These are phyloP conservation scores for Funneliformis geosporum DNA, from an alignment of 192 early-diverging fungal genomes.

Conservation along the genomic window DNA sequence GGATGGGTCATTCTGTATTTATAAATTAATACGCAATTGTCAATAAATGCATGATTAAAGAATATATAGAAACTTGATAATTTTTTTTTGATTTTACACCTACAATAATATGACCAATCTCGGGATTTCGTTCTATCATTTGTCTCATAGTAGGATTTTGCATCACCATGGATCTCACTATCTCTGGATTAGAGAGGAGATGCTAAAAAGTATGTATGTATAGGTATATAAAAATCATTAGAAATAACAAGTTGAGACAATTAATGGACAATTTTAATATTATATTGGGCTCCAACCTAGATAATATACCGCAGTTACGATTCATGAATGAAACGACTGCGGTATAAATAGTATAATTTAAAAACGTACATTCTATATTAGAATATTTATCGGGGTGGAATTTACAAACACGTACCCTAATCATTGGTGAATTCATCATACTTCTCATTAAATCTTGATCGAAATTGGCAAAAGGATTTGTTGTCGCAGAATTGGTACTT, in stretches of 20 bases:
- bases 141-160: conserved; percentile 58
- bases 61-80: not conserved
- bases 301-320: not conserved
- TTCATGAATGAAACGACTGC: not conserved
- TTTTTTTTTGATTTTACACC: not conserved
- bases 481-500: conserved; percentile 23
- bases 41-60: not conserved
- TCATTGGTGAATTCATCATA: conserved; percentile 45
- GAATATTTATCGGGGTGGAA: not conserved
- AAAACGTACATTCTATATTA: not conserved
- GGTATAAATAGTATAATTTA: not conserved
- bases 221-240: conserved; percentile 10
- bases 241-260: not conserved
- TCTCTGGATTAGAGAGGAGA: conserved; percentile 50
- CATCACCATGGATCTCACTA: conserved; percentile 64
- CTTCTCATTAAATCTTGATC: conserved; percentile 36
- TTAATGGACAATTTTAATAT: not conserved
- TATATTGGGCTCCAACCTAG: conserved; percentile 3
- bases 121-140: conserved; percentile 63
- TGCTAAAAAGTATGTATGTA: conserved; percentile 32
- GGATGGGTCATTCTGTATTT: conserved; percentile 49
- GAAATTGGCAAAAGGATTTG: conserved; percentile 18
- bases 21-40: not conserved
- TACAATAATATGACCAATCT: conserved; percentile 59
- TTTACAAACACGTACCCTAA: conserved; percentile 38